Percentiles rank a stretch among this genome's conserved stretches.
phyloP scores from a whole-genome alignment of 192 early-diverging fungal species.

The Backusella psychrophila region DNA sequence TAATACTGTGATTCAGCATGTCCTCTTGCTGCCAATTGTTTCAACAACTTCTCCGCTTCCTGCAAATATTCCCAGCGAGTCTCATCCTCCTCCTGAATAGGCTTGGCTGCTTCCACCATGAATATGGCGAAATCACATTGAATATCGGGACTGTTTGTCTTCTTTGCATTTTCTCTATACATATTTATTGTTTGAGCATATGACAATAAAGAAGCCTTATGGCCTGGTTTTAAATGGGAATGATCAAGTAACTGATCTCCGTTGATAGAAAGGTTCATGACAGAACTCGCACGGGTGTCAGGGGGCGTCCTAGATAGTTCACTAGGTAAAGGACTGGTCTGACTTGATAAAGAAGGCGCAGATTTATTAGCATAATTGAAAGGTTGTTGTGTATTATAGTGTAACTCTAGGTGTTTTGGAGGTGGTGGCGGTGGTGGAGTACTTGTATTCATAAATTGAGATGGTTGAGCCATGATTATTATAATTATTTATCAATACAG shows the following conservation, averaged over 20 bases:
- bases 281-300: constrained; percentile 27
- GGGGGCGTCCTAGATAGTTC: constrained; percentile 18
- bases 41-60: constrained; percentile 64
- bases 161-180: constrained; percentile 67
- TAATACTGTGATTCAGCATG: constrained; percentile 69
- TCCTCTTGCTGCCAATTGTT: constrained; percentile 54
- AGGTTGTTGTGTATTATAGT: neutral
- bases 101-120: constrained; percentile 56
- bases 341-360: constrained; percentile 13
- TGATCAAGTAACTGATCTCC: constrained; percentile 46
- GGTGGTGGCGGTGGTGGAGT: neutral
- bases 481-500: neutral
- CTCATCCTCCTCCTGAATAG: constrained; percentile 42
- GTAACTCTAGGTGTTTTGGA: constrained; percentile 9
- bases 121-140: constrained; percentile 71
- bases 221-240: constrained; percentile 58
- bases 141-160: constrained; percentile 57
- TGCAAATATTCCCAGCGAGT: constrained; percentile 54
- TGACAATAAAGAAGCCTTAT: constrained; percentile 54
- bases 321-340: constrained; percentile 12
- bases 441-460: neutral
- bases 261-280: constrained; percentile 25
- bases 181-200: constrained; percentile 55
- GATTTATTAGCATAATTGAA: constrained; percentile 11
- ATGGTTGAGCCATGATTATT: constrained; percentile 12